Base-by-base conservation (phyloP, 441 rosid genomes). In the Cnidoscolus chayamansa region DNA sequence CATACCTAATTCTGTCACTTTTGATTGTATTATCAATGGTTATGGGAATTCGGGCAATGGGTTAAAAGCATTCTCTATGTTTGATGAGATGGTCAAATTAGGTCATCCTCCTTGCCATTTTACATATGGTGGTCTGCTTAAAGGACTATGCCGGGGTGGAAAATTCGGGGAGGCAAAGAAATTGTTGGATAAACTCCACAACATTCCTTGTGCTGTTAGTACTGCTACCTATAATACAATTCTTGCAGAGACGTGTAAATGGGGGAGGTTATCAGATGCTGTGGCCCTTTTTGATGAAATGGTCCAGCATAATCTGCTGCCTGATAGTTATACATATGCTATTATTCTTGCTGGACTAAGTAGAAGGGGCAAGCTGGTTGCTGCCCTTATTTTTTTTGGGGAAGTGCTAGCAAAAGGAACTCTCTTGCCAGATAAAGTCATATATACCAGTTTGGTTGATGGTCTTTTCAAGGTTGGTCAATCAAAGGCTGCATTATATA, bases 131-230 rank as follows among this genome's bases (percentile, higher is more conserved):
- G 77, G 93, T 78, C 81, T 94, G 47, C 90, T 91, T 58, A 94
- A 90, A 85, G 98, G 92, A 80, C 83, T 91, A 66, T 91, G 96
- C 80, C 88, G 70, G 79, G 87, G 93, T 60, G 88, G 97, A 66
- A 83, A 90, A 72, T 72, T 82, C 40, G 77, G 54, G 73, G 86
- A 84, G 81, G 98, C 90, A 2, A 88, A 83, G 84, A 83, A 76
- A 72, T 83, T 94, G 60, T 79, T 94, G 70, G 76, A 72, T 63
- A 76, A 72, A 58, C 86, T 91, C 50, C 87, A 84, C 68, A 63
- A 48, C 71, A 80, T 85, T 79, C 94, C 88, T 77, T 75, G 70
- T 72, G 85, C 88, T 72, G 88, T 92, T 65, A 94, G 90, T 71
- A 83, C 85, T 78, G 77, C 81, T 48, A 72, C 81, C 72, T 94